Base-by-base conservation (phyloP, 1,284 basidiomycete genomes). In the Salmacisia buchloeana region DNA sequence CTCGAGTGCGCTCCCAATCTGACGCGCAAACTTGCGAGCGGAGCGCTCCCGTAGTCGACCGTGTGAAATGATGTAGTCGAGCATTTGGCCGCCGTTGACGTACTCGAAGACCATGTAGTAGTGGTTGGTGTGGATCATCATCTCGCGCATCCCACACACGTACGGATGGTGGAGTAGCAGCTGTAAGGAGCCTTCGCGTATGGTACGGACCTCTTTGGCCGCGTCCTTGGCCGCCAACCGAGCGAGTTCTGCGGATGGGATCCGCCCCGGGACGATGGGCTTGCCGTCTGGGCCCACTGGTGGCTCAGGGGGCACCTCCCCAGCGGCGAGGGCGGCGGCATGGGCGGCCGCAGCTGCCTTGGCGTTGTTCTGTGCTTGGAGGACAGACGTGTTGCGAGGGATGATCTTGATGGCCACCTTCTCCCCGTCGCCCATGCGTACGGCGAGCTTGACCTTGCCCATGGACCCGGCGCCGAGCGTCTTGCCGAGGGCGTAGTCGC, bases 71-170 rank as follows among this genome's bases (percentile, higher is more conserved):
- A 98, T 98, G 81, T 97, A 98, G 85, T 98, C 94, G 70, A 98
- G 87, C 92, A 98, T 96, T 83, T 98, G 94, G 0, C 96, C 94
- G 54, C 96, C 94, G 74, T 94, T 94, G 81, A 98, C 91, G 81
- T 97, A 97, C 81, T 98, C 94, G 80, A 91, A 93, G 3, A 97
- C 91, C 92, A 98, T 97, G 84, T 98, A 97, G 82, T 97, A 97
- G 82, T 98, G 94, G 78, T 79, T 78, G 25, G 72, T 73, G 59
- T 79, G 77, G 45, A 77, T 72, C 39, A 79, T 78, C 88, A 98
- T 94, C 83, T 96, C 93, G 72, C 92, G 89, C 94, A 98, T 98
- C 62, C 96, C 94, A 81, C 94, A 97, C 77, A 98, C 91, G 82
- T 97, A 97, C 0, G 94, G 96, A 78, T 98, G 94, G 78, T 97